These are phyloP conservation scores for Diphasiastrum complanatum DNA, from an alignment of 83 land plant species.

Conservation along the genomic window DNA sequence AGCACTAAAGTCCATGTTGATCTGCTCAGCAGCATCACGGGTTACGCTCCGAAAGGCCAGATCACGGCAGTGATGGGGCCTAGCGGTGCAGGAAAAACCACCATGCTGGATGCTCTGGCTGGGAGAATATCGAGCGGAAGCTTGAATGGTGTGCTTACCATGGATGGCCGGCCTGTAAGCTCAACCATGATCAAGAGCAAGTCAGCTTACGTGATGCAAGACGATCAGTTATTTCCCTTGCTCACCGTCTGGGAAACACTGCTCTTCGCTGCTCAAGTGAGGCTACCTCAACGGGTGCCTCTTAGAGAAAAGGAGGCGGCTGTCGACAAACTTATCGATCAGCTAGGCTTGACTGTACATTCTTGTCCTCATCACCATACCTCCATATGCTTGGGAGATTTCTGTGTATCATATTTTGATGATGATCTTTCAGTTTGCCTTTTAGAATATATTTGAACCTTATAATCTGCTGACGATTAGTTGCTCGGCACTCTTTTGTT, in stretches of 20 bases:
- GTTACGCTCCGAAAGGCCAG: slow-evolving; percentile 43
- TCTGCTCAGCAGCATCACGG: slow-evolving; percentile 46
- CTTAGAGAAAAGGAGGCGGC: slow-evolving; percentile 33
- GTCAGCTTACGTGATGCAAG: slow-evolving; percentile 57
- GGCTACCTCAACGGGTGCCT: slow-evolving; percentile 42
- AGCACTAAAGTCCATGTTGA: slow-evolving; percentile 31
- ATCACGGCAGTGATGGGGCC: slow-evolving; percentile 53
- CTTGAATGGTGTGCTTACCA: slow-evolving; percentile 37
- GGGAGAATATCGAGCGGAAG: slow-evolving; percentile 50
- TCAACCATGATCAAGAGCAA: slow-evolving; percentile 48
- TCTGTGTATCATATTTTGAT: too few species aligned
- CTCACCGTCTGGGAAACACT: slow-evolving; percentile 51
- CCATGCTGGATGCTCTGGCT: slow-evolving; percentile 52
- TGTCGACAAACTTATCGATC: slow-evolving; percentile 42
- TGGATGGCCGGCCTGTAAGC: slow-evolving; percentile 45
- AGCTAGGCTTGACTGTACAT: slow-evolving; percentile 42
- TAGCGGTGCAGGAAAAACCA: slow-evolving; percentile 60
- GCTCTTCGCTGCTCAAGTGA: slow-evolving; percentile 51
- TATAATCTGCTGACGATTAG: too few species aligned
- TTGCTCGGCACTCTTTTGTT: too few species aligned
- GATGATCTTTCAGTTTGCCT: too few species aligned
- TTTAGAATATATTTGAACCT: too few species aligned
- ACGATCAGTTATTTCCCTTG: slow-evolving; percentile 60
- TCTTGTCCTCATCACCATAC: too few species aligned
- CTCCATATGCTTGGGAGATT: too few species aligned